Conservation (phyloP, 2,329 filamentous ascomycete species). For the Pseudogymnoascus sp. region DNA sequence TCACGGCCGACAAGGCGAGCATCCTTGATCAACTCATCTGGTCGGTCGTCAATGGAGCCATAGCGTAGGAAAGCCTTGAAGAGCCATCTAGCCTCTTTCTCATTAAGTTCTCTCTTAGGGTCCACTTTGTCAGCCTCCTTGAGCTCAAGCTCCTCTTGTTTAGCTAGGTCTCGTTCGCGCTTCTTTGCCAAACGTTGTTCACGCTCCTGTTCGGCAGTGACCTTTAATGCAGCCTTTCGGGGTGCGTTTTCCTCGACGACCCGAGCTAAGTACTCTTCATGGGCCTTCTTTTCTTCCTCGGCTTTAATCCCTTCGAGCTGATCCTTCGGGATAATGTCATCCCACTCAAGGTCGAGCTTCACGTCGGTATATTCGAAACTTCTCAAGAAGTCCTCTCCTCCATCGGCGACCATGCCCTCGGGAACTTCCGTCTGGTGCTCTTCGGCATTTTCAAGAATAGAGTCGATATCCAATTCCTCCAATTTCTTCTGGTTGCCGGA, state of each 20-base stretch:
- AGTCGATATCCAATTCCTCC: slow-evolving; percentile 95
- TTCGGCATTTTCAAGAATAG: slow-evolving; percentile 92
- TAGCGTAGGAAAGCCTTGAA: slow-evolving; percentile 86
- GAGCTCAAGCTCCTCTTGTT: slow-evolving; percentile 60
- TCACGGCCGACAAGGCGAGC: slow-evolving; percentile 79
- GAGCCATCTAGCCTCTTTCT: slow-evolving; percentile 88
- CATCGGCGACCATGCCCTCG: slow-evolving; percentile 88
- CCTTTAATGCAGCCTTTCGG: slow-evolving; percentile 59
- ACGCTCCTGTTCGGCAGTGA: slow-evolving; percentile 48
- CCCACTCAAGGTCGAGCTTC: slow-evolving; percentile 95
- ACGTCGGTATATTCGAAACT: slow-evolving; percentile 92
- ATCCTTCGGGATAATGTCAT: slow-evolving; percentile 94
- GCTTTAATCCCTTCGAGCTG: slow-evolving; percentile 82
- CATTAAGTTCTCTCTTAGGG: slow-evolving; percentile 79
- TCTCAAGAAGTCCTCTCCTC: slow-evolving; percentile 90
- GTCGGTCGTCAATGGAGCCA: slow-evolving; percentile 80
- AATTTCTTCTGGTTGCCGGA: slow-evolving; percentile 93
- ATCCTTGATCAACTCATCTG: slow-evolving; percentile 78
- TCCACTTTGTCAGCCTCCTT: slow-evolving; percentile 66
- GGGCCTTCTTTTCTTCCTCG: slow-evolving; percentile 75
- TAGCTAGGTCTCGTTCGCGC: slow-evolving; percentile 52
- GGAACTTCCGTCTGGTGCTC: slow-evolving; percentile 94
- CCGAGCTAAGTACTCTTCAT: slow-evolving; percentile 73
- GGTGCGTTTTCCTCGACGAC: slow-evolving; percentile 80
- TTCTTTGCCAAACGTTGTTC: slow-evolving; percentile 58